Conservation (phyloP, 441 rosid genomes). For the Pelargonium myrrhifolium region DNA sequence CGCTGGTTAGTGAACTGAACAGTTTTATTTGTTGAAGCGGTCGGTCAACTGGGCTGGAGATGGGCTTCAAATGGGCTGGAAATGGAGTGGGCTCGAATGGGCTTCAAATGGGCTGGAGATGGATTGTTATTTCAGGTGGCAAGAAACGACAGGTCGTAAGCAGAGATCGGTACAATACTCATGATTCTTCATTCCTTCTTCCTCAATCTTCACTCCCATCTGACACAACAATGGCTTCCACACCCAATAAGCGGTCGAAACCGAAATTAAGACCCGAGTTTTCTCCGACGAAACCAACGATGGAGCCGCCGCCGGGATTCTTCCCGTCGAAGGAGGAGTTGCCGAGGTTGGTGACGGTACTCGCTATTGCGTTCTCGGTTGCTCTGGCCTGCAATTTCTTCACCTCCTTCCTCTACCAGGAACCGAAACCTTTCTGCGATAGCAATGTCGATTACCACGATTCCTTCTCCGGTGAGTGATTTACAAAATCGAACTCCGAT, state of each 20-base stretch:
- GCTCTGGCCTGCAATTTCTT: constrained; percentile 53
- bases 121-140: background rate
- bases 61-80: background rate
- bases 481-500: background rate
- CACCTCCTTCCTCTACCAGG: constrained; percentile 22
- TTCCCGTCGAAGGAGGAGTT: constrained; percentile 65
- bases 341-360: constrained; percentile 37
- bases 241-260: constrained; percentile 39
- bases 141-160: background rate
- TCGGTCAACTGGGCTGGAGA: background rate
- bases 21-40: too few relatives aligned
- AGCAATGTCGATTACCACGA: constrained; percentile 30
- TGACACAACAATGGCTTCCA: constrained; percentile 30
- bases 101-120: background rate
- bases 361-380: constrained; percentile 54
- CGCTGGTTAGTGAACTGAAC: too few relatives aligned
- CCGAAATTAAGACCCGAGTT: constrained; percentile 21
- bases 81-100: background rate
- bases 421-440: constrained; percentile 54
- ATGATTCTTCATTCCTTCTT: background rate
- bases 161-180: background rate
- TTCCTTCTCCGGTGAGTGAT: constrained; percentile 39
- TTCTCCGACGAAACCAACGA: constrained; percentile 24
- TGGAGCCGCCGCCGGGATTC: constrained; percentile 55
- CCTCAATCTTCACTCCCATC: background rate